Conservation (phyloP, 2,329 filamentous ascomycete genomes). For the Clonostachys byssicola region DNA sequence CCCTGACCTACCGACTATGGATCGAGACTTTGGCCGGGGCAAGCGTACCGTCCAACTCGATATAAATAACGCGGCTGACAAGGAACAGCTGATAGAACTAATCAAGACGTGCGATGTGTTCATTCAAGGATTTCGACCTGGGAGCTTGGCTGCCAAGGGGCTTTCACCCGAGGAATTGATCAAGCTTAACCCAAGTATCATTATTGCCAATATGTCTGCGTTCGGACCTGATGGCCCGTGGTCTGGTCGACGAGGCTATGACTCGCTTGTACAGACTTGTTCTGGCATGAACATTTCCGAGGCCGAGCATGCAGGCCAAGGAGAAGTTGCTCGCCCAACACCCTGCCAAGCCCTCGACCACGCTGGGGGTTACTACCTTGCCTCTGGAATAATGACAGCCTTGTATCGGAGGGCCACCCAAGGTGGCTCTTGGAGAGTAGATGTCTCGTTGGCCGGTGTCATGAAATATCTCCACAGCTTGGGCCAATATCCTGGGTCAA, state of each 20-base stretch:
- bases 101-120: conserved; percentile 58
- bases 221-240: conserved; percentile 37
- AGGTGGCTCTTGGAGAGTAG: conserved; percentile 42
- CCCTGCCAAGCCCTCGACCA: conserved; percentile 53
- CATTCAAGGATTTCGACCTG: conserved; percentile 61
- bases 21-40: conserved; percentile 62
- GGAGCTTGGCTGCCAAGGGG: conserved; percentile 39
- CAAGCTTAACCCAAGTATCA: conserved; percentile 30
- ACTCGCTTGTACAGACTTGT: conserved; percentile 42
- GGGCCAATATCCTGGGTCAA: conserved; percentile 39
- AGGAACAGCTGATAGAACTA: conserved; percentile 47
- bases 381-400: conserved; percentile 43
- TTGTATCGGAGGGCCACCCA: conserved; percentile 35
- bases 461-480: conserved; percentile 53
- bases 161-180: conserved; percentile 21
- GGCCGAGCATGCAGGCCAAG: conserved; percentile 33
- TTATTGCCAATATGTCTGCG: conserved; percentile 44
- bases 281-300: conserved; percentile 49
- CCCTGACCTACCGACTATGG: conserved; percentile 61
- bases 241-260: conserved; percentile 40
- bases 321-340: conserved; percentile 29
- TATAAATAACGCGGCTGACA: conserved; percentile 44
- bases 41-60: conserved; percentile 62
- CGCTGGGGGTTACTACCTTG: conserved; percentile 46
- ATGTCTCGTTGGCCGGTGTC: conserved; percentile 49